These are phyloP conservation scores for Brettanomyces anomalus DNA, from an alignment of 805 yeast species.

Conservation along the genomic window DNA sequence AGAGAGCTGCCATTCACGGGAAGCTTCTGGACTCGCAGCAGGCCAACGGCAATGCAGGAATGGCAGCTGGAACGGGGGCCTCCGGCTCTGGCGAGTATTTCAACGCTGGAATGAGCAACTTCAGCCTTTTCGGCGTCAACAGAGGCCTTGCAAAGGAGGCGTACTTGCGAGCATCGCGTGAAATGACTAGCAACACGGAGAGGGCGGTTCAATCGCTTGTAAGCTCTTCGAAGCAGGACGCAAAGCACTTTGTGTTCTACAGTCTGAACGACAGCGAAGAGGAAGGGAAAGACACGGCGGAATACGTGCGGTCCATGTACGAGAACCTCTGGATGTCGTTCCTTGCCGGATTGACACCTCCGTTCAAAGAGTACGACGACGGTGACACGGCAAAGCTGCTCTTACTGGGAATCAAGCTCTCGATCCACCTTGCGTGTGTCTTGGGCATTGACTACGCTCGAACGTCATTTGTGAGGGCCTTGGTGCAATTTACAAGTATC, in stretches of 20 bases:
- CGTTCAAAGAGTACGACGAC: constrained; percentile 83
- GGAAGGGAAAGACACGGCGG: constrained; percentile 18
- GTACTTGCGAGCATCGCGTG: constrained; percentile 85
- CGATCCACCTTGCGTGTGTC: constrained; percentile 75
- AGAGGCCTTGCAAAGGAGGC: constrained; percentile 71
- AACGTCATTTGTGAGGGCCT: constrained; percentile 81
- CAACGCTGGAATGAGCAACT: too few species aligned
- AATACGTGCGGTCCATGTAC: constrained; percentile 87
- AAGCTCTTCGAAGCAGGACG: too few species aligned
- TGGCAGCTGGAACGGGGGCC: not conserved
- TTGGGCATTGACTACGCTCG: constrained; percentile 80
- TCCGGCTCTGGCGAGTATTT: not conserved
- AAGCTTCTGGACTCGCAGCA: too few species aligned
- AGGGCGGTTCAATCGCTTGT: constrained; percentile 62
- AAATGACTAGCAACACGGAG: constrained; percentile 85
- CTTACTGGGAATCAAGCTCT: constrained; percentile 76
- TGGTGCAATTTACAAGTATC: constrained; percentile 78
- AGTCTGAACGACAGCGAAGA: not conserved
- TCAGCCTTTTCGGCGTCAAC: constrained; percentile 55
- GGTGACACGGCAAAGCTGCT: constrained; percentile 58
- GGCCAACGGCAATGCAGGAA: not conserved
- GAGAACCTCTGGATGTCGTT: constrained; percentile 97
- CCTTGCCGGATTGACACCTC: constrained; percentile 88
- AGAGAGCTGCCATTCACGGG: constrained; percentile 75
- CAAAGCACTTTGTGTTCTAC: not conserved